Conservation (phyloP, 129 eudicot species). For the Flaveria trinervia region DNA sequence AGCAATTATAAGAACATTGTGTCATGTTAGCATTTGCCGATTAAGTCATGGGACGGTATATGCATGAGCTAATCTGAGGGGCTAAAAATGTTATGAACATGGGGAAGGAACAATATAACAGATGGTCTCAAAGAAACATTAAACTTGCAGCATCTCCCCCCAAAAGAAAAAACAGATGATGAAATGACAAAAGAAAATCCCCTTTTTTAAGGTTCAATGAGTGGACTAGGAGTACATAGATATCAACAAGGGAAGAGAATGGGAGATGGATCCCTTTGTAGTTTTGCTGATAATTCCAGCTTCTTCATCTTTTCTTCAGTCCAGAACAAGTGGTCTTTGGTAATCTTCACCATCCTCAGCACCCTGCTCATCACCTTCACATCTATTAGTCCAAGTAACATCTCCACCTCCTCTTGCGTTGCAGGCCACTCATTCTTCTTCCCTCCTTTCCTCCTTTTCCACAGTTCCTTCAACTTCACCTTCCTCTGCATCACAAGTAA, state of each 20-base stretch:
- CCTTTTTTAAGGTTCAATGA: background rate
- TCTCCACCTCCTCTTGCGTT: slow-evolving; percentile 63
- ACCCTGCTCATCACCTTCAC: slow-evolving; percentile 68
- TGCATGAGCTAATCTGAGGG: no score
- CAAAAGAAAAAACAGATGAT: no score
- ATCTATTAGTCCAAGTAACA: slow-evolving; percentile 70
- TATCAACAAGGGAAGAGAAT: slow-evolving; percentile 72
- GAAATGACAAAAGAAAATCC: no score
- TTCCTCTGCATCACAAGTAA: slow-evolving; percentile 52
- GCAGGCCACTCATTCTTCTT: slow-evolving; percentile 80
- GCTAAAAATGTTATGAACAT: background rate
- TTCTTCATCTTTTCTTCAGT: slow-evolving; percentile 95
- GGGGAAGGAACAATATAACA: background rate
- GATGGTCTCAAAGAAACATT: background rate
- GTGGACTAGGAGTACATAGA: background rate
- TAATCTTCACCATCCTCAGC: slow-evolving; percentile 62
- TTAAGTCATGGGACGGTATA: no score
- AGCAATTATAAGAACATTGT: no score
- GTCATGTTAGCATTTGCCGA: no score
- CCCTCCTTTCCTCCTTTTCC: slow-evolving; percentile 72
- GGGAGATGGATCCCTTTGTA: slow-evolving; percentile 91
- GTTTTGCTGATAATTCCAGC: slow-evolving; percentile 60
- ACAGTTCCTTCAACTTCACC: slow-evolving; percentile 77
- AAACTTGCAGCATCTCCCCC: no score
- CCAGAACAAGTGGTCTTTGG: slow-evolving; percentile 83